Percentiles rank a stretch among this genome's conserved stretches.
These are phyloP conservation scores for Neopestalotiopsis sp. DNA, from an alignment of 2,329 filamentous ascomycete genomes.

Conservation along the genomic window DNA sequence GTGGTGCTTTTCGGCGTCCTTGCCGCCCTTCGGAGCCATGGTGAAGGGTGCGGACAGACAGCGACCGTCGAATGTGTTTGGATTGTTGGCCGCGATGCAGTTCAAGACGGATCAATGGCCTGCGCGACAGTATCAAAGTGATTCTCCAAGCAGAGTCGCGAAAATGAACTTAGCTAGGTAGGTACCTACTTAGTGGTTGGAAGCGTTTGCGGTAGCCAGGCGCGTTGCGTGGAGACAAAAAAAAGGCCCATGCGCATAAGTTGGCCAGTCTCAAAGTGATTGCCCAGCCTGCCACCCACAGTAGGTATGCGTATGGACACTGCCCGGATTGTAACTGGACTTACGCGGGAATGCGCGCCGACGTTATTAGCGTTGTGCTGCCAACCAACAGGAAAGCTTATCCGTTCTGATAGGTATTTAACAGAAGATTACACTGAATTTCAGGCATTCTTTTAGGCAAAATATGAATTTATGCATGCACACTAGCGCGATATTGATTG, in stretches of 20 bases:
- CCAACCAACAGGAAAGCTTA: background rate
- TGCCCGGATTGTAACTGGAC: background rate
- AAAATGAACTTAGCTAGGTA: conserved; percentile 11
- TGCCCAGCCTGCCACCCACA: background rate
- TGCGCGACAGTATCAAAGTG: conserved; percentile 7
- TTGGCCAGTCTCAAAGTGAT: background rate
- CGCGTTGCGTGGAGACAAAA: background rate
- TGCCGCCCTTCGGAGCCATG: conserved; percentile 37
- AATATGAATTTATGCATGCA: no score
- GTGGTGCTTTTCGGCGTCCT: conserved; percentile 35
- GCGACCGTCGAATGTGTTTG: background rate
- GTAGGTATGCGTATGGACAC: background rate
- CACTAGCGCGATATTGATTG: no score
- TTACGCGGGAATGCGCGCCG: background rate
- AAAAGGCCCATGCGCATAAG: background rate
- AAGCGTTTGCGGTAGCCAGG: background rate
- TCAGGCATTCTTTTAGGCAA: background rate
- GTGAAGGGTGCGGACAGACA: conserved; percentile 21
- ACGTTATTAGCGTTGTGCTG: background rate
- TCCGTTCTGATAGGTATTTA: conserved; percentile 1
- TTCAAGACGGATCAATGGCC: background rate
- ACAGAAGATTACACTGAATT: background rate
- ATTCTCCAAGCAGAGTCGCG: background rate
- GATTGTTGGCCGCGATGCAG: conserved; percentile 38
- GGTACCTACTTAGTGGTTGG: background rate